These are phyloP conservation scores for Magnaporthiopsis poae DNA, from an alignment of 2,329 filamentous ascomycete genomes.

Conservation along the genomic window DNA sequence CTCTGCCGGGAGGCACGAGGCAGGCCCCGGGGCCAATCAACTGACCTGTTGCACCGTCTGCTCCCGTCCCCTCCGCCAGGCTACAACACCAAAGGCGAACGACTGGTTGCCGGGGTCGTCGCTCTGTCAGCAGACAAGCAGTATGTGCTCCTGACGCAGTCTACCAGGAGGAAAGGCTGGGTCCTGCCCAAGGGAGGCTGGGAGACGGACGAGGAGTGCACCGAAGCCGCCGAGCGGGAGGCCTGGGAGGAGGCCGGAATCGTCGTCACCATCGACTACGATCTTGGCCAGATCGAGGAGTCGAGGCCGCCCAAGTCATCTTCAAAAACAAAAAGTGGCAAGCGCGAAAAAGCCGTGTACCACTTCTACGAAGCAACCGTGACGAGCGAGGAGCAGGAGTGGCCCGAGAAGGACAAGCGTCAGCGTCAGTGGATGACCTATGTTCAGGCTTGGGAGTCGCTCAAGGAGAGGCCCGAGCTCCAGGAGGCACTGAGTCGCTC, in stretches of 20 bases:
- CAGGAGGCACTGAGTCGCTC: constrained; percentile 77
- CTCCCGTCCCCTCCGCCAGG: constrained; percentile 40
- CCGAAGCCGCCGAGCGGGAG: constrained; percentile 76
- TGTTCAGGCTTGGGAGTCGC: constrained; percentile 64
- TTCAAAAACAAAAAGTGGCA: constrained; percentile 43
- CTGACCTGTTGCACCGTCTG: constrained; percentile 16
- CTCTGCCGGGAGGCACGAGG: constrained; percentile 10
- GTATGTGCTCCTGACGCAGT: constrained; percentile 87
- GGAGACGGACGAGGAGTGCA: constrained; percentile 86
- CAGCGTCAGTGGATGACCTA: constrained; percentile 85
- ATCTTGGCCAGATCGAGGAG: constrained; percentile 79
- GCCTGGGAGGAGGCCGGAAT: constrained; percentile 98
- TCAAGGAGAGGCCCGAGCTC: constrained; percentile 74
- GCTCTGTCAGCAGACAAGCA: constrained; percentile 77
- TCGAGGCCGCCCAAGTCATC: constrained; percentile 63
- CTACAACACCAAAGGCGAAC: constrained; percentile 84
- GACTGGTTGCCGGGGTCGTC: constrained; percentile 88
- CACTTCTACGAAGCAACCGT: constrained; percentile 85
- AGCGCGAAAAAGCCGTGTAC: constrained; percentile 54
- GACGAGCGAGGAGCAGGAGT: constrained; percentile 70
- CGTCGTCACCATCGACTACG: constrained; percentile 69
- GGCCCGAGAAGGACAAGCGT: constrained; percentile 91
- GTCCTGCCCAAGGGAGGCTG: constrained; percentile 95
- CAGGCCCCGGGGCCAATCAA: constrained; percentile 14
- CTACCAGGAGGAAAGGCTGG: constrained; percentile 82